phyloP scores from a whole-genome alignment of 2,329 filamentous ascomycete genomes.

The Parascedosporium putredinis region DNA sequence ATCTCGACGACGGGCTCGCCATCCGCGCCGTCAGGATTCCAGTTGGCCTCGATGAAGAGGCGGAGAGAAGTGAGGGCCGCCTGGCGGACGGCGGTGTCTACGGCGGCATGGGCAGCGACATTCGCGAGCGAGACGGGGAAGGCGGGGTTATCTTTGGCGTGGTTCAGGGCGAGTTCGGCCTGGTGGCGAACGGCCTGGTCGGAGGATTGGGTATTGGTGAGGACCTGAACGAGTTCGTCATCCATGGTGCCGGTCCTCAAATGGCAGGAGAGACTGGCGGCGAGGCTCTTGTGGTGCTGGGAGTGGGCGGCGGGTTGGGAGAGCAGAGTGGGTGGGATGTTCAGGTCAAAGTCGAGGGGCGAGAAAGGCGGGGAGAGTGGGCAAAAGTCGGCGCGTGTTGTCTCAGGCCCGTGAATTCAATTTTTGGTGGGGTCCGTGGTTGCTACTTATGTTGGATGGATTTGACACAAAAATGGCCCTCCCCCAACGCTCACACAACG shows the following conservation, averaged over 20 bases:
- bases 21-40: slow-evolving; percentile 60
- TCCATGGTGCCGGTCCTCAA: slow-evolving; percentile 50
- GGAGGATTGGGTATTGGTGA: slow-evolving; percentile 74
- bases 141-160: slow-evolving; percentile 55
- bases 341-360: neutral
- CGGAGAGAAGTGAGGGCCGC: slow-evolving; percentile 71
- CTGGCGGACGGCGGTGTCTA: slow-evolving; percentile 69
- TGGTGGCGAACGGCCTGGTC: slow-evolving; percentile 69
- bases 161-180: slow-evolving; percentile 74
- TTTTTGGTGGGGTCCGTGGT: neutral
- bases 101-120: slow-evolving; percentile 65
- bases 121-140: slow-evolving; percentile 74
- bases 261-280: neutral
- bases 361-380: neutral
- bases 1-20: slow-evolving; percentile 53
- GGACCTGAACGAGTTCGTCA: slow-evolving; percentile 79
- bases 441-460: no score
- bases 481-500: no score
- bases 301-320: neutral
- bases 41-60: slow-evolving; percentile 73
- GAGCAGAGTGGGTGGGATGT: neutral
- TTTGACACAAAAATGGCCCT: no score
- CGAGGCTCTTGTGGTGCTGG: neutral
- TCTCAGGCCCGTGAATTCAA: neutral
- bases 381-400: neutral